Base-by-base conservation (phyloP, 257 asterid genomes). In the Orobanche coerulescens region DNA sequence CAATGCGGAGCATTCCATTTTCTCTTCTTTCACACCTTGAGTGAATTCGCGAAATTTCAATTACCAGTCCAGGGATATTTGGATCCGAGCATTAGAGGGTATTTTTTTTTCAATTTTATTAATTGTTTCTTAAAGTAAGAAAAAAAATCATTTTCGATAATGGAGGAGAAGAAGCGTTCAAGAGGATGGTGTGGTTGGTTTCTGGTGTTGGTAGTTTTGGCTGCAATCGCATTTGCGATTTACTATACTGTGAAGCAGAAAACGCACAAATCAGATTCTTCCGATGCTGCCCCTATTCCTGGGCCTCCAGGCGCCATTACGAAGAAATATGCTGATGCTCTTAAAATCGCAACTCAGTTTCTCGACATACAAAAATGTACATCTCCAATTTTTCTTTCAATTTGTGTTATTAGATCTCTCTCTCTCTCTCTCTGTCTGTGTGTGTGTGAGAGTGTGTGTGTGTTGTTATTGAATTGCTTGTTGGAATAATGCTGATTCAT, bases 341-440 rank as follows among this genome's bases (percentile, higher is more conserved):
- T 93, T 6, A 77, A 80, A 59, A 55, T 73, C 40, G 97, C 99
- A 26, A 75, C 87, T 78, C 87, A 89, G 78, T 93, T 89, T 74
- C 84, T 93, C 49, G 95, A 89, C 31, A 69, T 93, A 0, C 98
- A 89, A 59, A 93, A 86, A 85, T 75, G 98, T 89, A 79, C 30
- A 18, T 33, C 62, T 58, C 6, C 15, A 30, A 46, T 18, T 63
- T 40, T 46, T 53, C 51, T 68, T 26, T 61, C 7, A 14, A 0
- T 65, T 20, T 30, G 65, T 59, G 23, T 16, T 46, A 10, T 33
- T 33, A 53, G 79, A 74, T 74, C 72, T 76, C 47, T 34, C 9
- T 48, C 20, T 58, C 16, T 55, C n/a, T n/a, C n/a, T n/a, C n/a
- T n/a, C n/a, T n/a, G n/a, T n/a, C n/a, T n/a, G n/a, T n/a, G n/a